A percentile compares a stretch with the other conserved stretches of the same genome.
phyloP scores from a whole-genome alignment of 306 rosid species.

The Citrullus amarus region DNA sequence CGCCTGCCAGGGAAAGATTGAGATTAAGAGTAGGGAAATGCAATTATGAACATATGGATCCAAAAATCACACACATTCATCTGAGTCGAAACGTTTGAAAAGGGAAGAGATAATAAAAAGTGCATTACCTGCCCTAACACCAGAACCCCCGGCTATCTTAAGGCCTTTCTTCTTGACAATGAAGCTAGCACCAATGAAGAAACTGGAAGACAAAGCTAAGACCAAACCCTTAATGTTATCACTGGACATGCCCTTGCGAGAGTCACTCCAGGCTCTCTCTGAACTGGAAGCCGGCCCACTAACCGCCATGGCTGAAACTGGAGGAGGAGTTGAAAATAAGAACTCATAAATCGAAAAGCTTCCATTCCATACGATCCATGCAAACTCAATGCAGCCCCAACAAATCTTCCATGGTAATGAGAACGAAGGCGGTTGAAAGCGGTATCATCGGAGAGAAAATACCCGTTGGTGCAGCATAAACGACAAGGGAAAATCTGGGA shows the following conservation, averaged over 20 bases:
- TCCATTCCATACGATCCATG: slow-evolving; percentile 10
- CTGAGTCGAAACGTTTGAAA: not conserved
- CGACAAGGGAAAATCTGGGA: not conserved
- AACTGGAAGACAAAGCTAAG: slow-evolving; percentile 19
- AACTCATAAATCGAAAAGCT: not conserved
- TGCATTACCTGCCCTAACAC: slow-evolving; percentile 14
- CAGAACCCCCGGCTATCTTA: slow-evolving; percentile 16
- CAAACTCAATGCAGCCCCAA: not conserved
- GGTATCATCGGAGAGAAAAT: not conserved
- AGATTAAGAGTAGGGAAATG: not conserved
- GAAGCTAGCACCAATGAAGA: slow-evolving; percentile 25
- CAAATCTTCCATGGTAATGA: not conserved
- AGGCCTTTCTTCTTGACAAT: slow-evolving; percentile 25
- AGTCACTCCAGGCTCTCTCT: not conserved
- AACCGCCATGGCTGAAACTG: slow-evolving; percentile 6
- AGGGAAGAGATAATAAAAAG: not conserved
- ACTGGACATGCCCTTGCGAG: slow-evolving; percentile 1
- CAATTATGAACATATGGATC: not conserved
- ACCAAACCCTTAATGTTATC: slow-evolving; percentile 18
- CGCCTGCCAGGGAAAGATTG: slow-evolving; percentile 21
- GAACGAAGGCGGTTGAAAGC: not conserved
- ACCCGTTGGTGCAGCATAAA: not conserved
- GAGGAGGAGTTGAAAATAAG: not conserved
- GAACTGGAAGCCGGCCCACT: slow-evolving; percentile 1
- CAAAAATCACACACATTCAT: not conserved